Evolutionary conservation across 306 rosid genomes (phyloP).

Genomic region (Malus fusca): DNA sequence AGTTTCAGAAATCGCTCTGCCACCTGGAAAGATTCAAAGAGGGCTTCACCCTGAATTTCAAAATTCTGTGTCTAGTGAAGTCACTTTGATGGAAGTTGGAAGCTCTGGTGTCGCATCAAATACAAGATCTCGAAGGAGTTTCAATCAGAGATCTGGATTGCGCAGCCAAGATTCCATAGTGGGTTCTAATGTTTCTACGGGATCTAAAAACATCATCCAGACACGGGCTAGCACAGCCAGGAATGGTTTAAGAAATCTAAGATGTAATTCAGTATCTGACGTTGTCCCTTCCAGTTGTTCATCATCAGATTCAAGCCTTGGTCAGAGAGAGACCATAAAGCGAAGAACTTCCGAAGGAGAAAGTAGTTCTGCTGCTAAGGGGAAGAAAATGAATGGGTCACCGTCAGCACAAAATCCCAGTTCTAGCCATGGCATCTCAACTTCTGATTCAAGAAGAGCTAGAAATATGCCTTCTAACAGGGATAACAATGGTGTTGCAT

Average conservation of each 20-base stretch:
- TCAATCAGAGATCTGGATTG: constrained; percentile 47
- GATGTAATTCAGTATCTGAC: constrained; percentile 74
- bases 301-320: constrained; percentile 40
- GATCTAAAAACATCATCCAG: constrained; percentile 38
- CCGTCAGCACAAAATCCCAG: constrained; percentile 39
- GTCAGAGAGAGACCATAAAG: constrained; percentile 49
- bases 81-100: constrained; percentile 46
- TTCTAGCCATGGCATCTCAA: constrained; percentile 52
- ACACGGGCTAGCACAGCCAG: constrained; percentile 48
- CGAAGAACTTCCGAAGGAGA: constrained; percentile 74
- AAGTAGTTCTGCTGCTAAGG: constrained; percentile 62
- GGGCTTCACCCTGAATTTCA: constrained; percentile 37
- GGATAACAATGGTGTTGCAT: constrained; percentile 34
- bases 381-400: constrained; percentile 67
- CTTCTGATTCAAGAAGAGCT: constrained; percentile 64
- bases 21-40: constrained; percentile 43
- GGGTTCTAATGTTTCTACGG: constrained; percentile 17
- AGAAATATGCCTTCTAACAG: constrained; percentile 43
- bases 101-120: constrained; percentile 57
- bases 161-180: constrained; percentile 39
- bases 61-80: constrained; percentile 29
- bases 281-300: constrained; percentile 53
- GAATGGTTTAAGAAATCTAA: constrained; percentile 76
- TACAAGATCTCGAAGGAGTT: constrained; percentile 47
- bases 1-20: constrained; percentile 33